Evolutionary conservation across 371 early-diverging fungal genomes (phyloP), one percentile per base, ranked within the genome.

Genomic region (Mucor sp.): DNA sequence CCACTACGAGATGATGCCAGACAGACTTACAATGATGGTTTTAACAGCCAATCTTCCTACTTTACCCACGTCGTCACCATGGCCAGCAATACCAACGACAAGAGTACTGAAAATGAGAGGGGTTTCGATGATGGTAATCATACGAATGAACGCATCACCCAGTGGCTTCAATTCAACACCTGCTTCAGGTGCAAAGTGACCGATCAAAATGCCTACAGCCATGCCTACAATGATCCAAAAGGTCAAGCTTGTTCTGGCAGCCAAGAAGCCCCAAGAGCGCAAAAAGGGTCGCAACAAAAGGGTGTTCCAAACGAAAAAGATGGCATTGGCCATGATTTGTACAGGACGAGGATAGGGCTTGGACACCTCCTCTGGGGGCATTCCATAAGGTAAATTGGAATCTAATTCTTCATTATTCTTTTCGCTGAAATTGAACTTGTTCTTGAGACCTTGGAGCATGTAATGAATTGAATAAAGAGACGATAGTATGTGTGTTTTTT

Each of bases 61-160:
- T 39, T 81, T 74, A 9, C 68, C 74, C 37, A 91, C 75, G 74
- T 91, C 90, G 63, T 90, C 90, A n/a, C 87, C 87, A 64, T 94
- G 94, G 15, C 92, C 81, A 60, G 78, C 78, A 72, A 93, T 92
- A 60, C 91, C 94, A 43, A 90, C 87, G 33, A 91, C 87, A 4
- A 71, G 37, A 17, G 59, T 60, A 43, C 60, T 60, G 73, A 92
- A 92, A 56, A 94, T 87, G 32, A 94, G 75, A 37, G 94, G 94
- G 3, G 80, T 84, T 44, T 89, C 90, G 37, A 92, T 74, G 53
- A 82, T 80, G 53, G 89, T 86, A 66, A 93, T 87, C 89, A 92
- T 89, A n/a, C 79, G 82, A 72, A 93, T 74, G 62, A 89, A 91
- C 6, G 84, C 77, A 7, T 74, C 75, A 30, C 88, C 87, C 23